phyloP scores from a whole-genome alignment of 352 stramenopile genomes.

The Stephanocyclus meneghinianus region DNA sequence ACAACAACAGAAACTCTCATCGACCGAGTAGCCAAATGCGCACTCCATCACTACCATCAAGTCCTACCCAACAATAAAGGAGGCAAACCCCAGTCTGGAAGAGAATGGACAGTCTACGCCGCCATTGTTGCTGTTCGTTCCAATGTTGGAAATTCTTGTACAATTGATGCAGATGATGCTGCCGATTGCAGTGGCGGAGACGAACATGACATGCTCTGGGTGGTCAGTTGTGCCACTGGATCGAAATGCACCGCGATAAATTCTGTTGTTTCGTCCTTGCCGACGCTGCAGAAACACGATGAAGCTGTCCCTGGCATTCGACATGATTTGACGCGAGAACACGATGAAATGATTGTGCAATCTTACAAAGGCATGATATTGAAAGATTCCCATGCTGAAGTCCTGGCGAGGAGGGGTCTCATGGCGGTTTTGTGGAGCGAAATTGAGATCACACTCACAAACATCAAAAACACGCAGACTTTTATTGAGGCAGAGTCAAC shows the following conservation, averaged over 20 bases:
- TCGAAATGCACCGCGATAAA: constrained; percentile 72
- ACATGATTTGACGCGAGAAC: background rate
- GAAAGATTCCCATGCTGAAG: constrained; percentile 92
- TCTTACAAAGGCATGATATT: constrained; percentile 83
- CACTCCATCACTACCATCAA: constrained; percentile 58
- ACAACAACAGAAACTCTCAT: background rate
- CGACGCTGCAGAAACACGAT: background rate
- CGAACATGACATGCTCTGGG: constrained; percentile 35
- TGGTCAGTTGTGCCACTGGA: constrained; percentile 70
- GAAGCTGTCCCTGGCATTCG: background rate
- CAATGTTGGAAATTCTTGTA: constrained; percentile 4
- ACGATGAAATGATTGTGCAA: constrained; percentile 50
- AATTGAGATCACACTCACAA: constrained; percentile 59
- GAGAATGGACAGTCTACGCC: constrained; percentile 79
- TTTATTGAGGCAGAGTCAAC: background rate
- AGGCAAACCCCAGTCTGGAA: constrained; percentile 60
- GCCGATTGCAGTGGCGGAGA: background rate
- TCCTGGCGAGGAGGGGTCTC: constrained; percentile 86
- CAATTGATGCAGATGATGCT: background rate
- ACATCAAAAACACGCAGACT: constrained; percentile 3
- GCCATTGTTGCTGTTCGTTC: constrained; percentile 60
- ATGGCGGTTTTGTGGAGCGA: constrained; percentile 87
- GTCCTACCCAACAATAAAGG: constrained; percentile 56
- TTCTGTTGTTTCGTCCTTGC: constrained; percentile 37
- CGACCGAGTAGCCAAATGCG: constrained; percentile 48